Evolutionary conservation across 2,329 filamentous ascomycete genomes (phyloP), one percentile per base, ranked within the genome.

Genomic region (Trichoderma gracile): DNA sequence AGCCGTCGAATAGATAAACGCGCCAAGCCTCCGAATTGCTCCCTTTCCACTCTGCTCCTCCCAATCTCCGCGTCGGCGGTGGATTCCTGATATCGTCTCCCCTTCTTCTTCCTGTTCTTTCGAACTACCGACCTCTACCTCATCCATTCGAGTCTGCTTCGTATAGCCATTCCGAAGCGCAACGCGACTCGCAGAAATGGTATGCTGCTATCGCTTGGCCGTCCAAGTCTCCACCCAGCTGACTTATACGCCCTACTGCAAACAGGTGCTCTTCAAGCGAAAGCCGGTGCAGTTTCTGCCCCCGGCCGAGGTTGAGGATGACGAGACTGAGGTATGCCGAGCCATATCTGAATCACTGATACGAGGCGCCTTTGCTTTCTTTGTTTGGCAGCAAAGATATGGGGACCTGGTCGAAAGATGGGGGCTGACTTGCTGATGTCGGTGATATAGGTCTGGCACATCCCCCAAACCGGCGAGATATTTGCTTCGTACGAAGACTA

Each of bases 401-500:
- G 55, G 42, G 63, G 63, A 19, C 6, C 40, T 23, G 33, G 25
- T 27, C 25, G 38, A 46, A 25, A 21, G 25, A 14, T 50, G 30
- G n/a, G 38, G 25, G 23, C 49, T 46, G 49, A 45, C 49, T 62
- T 38, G 15, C 1, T 38, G 14, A 4, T 25, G 27, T 15, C 6
- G 10, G 70, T 64, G 2, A 21, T 54, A 9, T 74, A 97, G 93
- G 88, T 98, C 64, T 99, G 93, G 92, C 86, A 92, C 68, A 97
- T 99, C 68, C 83, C 88, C 64, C 88, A 93, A 77, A 98, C 95
- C 15, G 91, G 90, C 49, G 95, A 99, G 78, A 83, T 97, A 64
- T 99, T 98, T 74, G 82, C 84, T 21, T 89, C 89, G 57, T 98
- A 98, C 76, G 93, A 97, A 73, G 87, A 89, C 47, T 99, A 96